Conservation (phyloP, 495 filamentous ascomycete genomes). For the Antarctomyces pellizariae region DNA sequence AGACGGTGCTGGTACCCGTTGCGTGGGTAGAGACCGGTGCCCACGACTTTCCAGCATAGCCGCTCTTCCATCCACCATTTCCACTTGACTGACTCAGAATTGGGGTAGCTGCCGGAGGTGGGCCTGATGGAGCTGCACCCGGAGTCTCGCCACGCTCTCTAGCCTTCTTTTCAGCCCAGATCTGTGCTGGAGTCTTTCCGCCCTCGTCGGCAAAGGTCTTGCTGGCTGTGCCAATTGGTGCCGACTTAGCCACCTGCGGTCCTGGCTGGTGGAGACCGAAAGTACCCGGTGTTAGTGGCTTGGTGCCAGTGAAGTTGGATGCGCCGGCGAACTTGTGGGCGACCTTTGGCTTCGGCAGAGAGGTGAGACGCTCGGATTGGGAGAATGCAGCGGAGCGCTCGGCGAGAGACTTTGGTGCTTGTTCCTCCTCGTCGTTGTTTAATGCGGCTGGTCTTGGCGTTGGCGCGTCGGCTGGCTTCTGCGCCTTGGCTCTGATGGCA, state of each 20-base stretch:
- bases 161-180: conserved; percentile 94
- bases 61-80: conserved; percentile 62
- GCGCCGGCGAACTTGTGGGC: conserved; percentile 56
- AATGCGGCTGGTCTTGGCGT: conserved; percentile 17
- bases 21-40: conserved; percentile 51
- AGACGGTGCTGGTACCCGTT: conserved; percentile 38
- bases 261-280: conserved; percentile 31
- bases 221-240: conserved; percentile 56
- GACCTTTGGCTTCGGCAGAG: conserved; percentile 82
- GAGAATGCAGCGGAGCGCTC: conserved; percentile 43
- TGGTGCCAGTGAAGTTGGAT: conserved; percentile 60
- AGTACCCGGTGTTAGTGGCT: conserved; percentile 53
- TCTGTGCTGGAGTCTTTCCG: conserved; percentile 86
- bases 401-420: conserved; percentile 31
- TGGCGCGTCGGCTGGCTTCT: conserved; percentile 31
- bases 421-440: conserved; percentile 15
- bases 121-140: conserved; percentile 17
- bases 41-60: conserved; percentile 74
- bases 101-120: conserved; percentile 22
- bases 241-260: conserved; percentile 21
- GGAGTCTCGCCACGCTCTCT: conserved; percentile 36
- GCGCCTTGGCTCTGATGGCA: conserved; percentile 63
- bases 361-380: conserved; percentile 54
- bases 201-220: conserved; percentile 84
- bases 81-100: conserved; percentile 45